phyloP scores from a whole-genome alignment of 768 basidiomycete genomes.

The Coprinopsis cinerea region DNA sequence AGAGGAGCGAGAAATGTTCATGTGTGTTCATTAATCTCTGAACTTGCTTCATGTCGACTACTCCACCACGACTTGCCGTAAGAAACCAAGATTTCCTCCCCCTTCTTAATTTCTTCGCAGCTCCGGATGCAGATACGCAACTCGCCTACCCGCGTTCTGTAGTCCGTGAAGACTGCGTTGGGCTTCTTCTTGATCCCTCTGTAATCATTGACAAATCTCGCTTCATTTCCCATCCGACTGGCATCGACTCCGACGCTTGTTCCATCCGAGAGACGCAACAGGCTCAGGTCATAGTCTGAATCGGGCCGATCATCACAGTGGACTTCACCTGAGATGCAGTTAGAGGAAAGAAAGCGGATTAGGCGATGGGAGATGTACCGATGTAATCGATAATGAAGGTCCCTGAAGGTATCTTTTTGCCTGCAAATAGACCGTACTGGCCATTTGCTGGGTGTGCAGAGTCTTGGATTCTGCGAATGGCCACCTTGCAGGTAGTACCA shows the following conservation, averaged over 20 bases:
- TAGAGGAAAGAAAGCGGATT: conserved; percentile 2
- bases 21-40: not conserved
- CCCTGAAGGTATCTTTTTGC: conserved; percentile 58
- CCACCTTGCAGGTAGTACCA: conserved; percentile 27
- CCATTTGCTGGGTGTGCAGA: conserved; percentile 69
- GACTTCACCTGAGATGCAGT: conserved; percentile 50
- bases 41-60: conserved; percentile 26
- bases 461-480: conserved; percentile 52
- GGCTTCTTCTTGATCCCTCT: conserved; percentile 65
- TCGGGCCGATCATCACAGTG: conserved; percentile 68
- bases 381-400: conserved; percentile 75
- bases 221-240: conserved; percentile 71
- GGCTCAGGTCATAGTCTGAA: conserved; percentile 86
- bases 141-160: conserved; percentile 48
- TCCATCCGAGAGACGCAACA: conserved; percentile 54
- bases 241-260: conserved; percentile 77
- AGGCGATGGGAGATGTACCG: conserved; percentile 22
- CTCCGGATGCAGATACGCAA: conserved; percentile 77
- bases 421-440: conserved; percentile 78
- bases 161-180: conserved; percentile 67
- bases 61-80: conserved; percentile 89
- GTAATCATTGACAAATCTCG: conserved; percentile 88
- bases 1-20: not conserved
- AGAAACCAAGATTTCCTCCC: conserved; percentile 80
- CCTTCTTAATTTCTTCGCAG: conserved; percentile 57